These are phyloP conservation scores for Penicillium salamii DNA, from an alignment of 495 filamentous ascomycete species.

Conservation along the genomic window DNA sequence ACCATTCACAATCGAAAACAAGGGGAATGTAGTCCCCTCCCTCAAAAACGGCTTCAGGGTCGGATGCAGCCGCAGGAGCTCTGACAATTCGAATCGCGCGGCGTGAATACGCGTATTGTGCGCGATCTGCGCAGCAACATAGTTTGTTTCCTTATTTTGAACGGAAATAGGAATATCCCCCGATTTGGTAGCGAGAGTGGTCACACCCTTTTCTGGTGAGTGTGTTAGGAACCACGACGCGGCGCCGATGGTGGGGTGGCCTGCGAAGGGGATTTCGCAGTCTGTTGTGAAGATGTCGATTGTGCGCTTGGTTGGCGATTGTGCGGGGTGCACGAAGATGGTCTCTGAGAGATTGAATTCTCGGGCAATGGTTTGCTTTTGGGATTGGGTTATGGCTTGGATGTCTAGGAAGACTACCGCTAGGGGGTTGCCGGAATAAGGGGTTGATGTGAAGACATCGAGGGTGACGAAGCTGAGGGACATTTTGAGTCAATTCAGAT, in stretches of 20 bases:
- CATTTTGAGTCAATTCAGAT: too few relatives aligned
- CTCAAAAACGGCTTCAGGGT: conserved; percentile 24
- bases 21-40: conserved; percentile 17
- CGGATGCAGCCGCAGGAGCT: conserved; percentile 33
- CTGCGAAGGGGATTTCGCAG: conserved; percentile 68
- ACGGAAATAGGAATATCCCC: conserved; percentile 52
- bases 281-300: conserved; percentile 71
- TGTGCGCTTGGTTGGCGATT: conserved; percentile 22
- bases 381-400: conserved; percentile 36
- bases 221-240: conserved; percentile 50
- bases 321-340: conserved; percentile 63
- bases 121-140: conserved; percentile 56
- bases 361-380: conserved; percentile 55
- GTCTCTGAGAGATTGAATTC: conserved; percentile 90
- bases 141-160: conserved; percentile 16
- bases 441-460: conserved; percentile 44
- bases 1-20: conserved; percentile 48
- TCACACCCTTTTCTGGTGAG: conserved; percentile 31
- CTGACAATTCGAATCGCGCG: conserved; percentile 20
- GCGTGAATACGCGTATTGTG: conserved; percentile 65
- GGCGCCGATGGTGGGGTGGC: conserved; percentile 74
- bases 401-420: conserved; percentile 45
- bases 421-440: conserved; percentile 39
- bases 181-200: conserved; percentile 57
- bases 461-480: conserved; percentile 33